These are phyloP conservation scores for Xylaria curta DNA, from an alignment of 495 filamentous ascomycete species.

Conservation along the genomic window DNA sequence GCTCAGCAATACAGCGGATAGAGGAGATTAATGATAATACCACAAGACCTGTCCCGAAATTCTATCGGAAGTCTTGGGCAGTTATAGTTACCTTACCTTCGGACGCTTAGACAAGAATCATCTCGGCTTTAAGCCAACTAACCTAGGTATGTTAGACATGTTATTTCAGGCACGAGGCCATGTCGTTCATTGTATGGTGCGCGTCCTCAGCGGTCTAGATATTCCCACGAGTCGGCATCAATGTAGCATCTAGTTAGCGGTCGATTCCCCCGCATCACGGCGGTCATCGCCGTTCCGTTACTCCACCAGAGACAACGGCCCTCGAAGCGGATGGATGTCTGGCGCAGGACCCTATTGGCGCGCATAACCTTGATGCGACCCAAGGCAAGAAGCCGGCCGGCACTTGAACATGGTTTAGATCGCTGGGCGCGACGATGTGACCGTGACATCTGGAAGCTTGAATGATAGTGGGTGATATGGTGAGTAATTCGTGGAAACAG, in stretches of 20 bases:
- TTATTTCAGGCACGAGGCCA: background rate
- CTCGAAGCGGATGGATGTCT: background rate
- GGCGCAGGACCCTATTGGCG: background rate
- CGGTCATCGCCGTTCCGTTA: conserved; percentile 10
- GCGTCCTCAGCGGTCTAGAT: background rate
- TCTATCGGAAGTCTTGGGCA: background rate
- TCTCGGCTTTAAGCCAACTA: background rate
- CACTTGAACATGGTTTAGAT: background rate
- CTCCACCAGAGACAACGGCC: conserved; percentile 7
- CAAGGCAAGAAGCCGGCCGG: background rate
- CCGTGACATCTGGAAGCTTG: background rate
- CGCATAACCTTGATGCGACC: conserved; percentile 17
- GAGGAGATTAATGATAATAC: background rate
- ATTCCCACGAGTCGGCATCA: conserved; percentile 20
- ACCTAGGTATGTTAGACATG: background rate
- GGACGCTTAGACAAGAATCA: background rate
- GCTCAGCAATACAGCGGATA: background rate
- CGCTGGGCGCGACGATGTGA: conserved; percentile 6
- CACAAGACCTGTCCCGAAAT: background rate
- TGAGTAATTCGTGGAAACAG: conserved; percentile 16
- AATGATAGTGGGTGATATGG: background rate
- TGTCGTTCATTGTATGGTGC: background rate
- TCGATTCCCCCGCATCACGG: conserved; percentile 17
- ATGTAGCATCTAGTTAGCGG: background rate
- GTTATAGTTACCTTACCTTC: background rate